Percentiles rank a stretch among this genome's conserved stretches.
These are phyloP conservation scores for Colletotrichum tropicicola DNA, from an alignment of 2,329 filamentous ascomycete species.

Conservation along the genomic window DNA sequence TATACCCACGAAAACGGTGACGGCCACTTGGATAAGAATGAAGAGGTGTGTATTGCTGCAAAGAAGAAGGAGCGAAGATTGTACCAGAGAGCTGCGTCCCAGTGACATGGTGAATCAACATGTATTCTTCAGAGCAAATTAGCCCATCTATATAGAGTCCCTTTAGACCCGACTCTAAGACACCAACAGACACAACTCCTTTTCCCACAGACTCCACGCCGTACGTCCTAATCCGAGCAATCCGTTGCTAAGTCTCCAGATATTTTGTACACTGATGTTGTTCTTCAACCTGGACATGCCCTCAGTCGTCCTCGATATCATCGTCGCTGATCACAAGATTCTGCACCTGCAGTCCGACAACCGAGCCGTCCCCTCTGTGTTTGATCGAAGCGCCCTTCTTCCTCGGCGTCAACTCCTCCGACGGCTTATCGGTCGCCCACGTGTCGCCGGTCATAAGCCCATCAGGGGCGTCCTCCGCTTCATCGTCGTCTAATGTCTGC, in stretches of 20 bases:
- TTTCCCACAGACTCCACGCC: neutral
- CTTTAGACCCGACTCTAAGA: neutral
- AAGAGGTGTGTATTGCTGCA: too few species aligned
- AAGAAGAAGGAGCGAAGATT: too few species aligned
- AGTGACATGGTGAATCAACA: neutral
- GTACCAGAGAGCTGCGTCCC: too few species aligned
- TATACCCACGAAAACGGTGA: too few species aligned
- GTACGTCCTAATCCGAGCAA: neutral
- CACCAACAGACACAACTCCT: neutral
- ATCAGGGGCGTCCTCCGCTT: slow-evolving; percentile 54
- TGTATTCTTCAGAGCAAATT: neutral
- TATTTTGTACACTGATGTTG: neutral
- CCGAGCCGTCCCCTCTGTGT: slow-evolving; percentile 40
- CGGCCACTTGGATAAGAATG: too few species aligned
- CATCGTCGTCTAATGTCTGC: slow-evolving; percentile 54
- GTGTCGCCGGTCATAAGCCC: slow-evolving; percentile 49
- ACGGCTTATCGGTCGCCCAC: slow-evolving; percentile 71
- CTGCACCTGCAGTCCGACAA: slow-evolving; percentile 61
- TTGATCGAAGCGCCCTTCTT: slow-evolving; percentile 55
- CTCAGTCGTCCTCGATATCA: slow-evolving; percentile 76
- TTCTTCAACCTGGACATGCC: accelerated
- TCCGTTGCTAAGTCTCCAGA: neutral
- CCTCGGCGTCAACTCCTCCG: slow-evolving; percentile 60
- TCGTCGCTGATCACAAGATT: slow-evolving; percentile 82
- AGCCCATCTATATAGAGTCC: neutral